Evolutionary conservation across 495 filamentous ascomycete genomes (phyloP).

Genomic region (Aspergillus biplanus): DNA sequence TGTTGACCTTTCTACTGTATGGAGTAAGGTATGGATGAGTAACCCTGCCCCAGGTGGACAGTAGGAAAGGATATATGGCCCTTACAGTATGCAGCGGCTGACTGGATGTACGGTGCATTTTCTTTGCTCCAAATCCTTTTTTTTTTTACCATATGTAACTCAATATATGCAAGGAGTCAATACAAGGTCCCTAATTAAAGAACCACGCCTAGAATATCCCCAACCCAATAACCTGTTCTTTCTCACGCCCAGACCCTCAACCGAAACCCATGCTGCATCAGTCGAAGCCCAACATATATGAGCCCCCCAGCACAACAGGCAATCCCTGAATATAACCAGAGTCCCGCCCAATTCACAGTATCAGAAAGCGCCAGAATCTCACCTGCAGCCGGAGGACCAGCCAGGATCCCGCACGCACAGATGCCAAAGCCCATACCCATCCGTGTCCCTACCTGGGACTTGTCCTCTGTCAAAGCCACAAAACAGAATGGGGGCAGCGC

Average conservation of each 20-base stretch:
- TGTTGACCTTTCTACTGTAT: too few relatives aligned
- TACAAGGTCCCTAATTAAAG: too few relatives aligned
- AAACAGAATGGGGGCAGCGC: constrained; percentile 41
- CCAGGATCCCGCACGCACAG: constrained; percentile 7
- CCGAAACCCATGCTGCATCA: not conserved
- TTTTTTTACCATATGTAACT: too few relatives aligned
- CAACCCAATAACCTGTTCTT: not conserved
- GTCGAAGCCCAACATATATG: not conserved
- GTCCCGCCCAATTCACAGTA: constrained; percentile 5
- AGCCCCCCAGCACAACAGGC: not conserved
- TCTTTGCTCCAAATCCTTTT: too few relatives aligned
- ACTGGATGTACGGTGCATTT: too few relatives aligned
- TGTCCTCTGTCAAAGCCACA: constrained; percentile 22
- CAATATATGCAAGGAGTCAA: too few relatives aligned
- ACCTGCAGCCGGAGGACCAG: constrained; percentile 7
- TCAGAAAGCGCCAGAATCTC: not conserved
- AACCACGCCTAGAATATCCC: too few relatives aligned
- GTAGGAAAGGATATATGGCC: too few relatives aligned
- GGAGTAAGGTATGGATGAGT: too few relatives aligned
- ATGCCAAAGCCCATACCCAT: constrained; percentile 20
- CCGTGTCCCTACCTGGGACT: constrained; percentile 12
- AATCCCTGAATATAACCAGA: constrained; percentile 10
- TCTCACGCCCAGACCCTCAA: not conserved
- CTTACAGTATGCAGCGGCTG: too few relatives aligned
- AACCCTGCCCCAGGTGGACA: too few relatives aligned